Conservation (phyloP, 2,329 filamentous ascomycete genomes). For the Beauveria asiatica region DNA sequence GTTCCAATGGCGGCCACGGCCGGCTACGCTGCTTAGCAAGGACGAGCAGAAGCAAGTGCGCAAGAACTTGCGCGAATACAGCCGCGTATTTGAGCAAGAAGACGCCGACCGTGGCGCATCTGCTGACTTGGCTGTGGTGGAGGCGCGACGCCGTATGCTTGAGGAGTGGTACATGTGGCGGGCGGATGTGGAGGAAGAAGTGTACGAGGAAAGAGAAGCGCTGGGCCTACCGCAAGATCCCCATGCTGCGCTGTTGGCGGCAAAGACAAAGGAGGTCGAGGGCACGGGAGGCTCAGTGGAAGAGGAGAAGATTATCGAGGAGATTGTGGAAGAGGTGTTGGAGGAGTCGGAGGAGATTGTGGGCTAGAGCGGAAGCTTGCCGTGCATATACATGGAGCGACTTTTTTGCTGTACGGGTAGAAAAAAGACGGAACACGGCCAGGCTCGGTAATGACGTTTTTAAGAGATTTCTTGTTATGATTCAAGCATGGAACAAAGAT, state of each 20-base stretch:
- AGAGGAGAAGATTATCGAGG: slow-evolving; percentile 75
- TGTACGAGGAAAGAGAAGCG: slow-evolving; percentile 61
- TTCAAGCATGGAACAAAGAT: slow-evolving; percentile 1
- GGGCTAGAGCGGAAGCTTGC: slow-evolving; percentile 19
- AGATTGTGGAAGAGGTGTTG: slow-evolving; percentile 74
- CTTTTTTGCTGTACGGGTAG: slow-evolving; percentile 24
- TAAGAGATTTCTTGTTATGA: slow-evolving; percentile 9
- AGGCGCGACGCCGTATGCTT: slow-evolving; percentile 71
- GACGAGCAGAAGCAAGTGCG: slow-evolving; percentile 97
- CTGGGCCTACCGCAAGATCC: slow-evolving; percentile 59
- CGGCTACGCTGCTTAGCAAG: slow-evolving; percentile 82
- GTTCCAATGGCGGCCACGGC: slow-evolving; percentile 87
- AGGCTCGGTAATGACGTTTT: slow-evolving; percentile 26
- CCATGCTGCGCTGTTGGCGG: slow-evolving; percentile 51
- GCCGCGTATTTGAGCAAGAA: slow-evolving; percentile 87
- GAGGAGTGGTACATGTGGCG: slow-evolving; percentile 88
- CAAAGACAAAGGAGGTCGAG: slow-evolving; percentile 44
- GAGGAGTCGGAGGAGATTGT: slow-evolving; percentile 79
- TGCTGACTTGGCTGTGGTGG: slow-evolving; percentile 88
- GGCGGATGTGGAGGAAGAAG: slow-evolving; percentile 60
- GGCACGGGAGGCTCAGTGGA: slow-evolving; percentile 42
- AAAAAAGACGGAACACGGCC: slow-evolving; percentile 21
- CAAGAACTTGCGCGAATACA: slow-evolving; percentile 97
- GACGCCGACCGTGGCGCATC: slow-evolving; percentile 89
- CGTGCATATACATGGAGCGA: slow-evolving; percentile 8